Evolutionary conservation across 1,284 basidiomycete species (phyloP).

Genomic region (Rhodotorula mucilaginosa): DNA sequence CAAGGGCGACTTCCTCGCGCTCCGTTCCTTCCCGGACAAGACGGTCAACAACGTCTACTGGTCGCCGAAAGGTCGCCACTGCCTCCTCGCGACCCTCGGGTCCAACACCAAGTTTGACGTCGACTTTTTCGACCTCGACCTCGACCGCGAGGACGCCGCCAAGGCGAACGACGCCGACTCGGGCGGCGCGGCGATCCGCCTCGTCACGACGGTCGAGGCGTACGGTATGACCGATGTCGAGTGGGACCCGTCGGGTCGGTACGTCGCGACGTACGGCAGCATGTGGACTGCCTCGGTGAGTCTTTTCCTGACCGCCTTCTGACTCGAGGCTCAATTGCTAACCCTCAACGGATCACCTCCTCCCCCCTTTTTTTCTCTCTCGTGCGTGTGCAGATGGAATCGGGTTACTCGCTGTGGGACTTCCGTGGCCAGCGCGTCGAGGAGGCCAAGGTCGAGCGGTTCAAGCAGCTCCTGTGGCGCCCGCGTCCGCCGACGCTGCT

Average conservation of each 20-base stretch:
- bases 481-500: conserved; percentile 86
- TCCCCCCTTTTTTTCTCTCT: conserved; percentile 8
- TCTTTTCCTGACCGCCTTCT: conserved; percentile 31
- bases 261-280: conserved; percentile 88
- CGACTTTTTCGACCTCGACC: conserved; percentile 97
- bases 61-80: conserved; percentile 95
- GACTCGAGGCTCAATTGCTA: no score
- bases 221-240: conserved; percentile 97
- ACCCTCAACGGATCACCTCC: no score
- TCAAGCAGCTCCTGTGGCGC: conserved; percentile 99
- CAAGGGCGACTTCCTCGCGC: conserved; percentile 91
- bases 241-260: conserved; percentile 97
- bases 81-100: conserved; percentile 92
- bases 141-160: conserved; percentile 56
- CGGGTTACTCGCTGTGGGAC: conserved; percentile 96
- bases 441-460: conserved; percentile 81
- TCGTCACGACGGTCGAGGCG: conserved; percentile 82
- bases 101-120: conserved; percentile 94
- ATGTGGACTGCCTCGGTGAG: conserved; percentile 90
- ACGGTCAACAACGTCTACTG: conserved; percentile 88
- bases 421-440: conserved; percentile 90
- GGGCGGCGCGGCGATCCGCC: conserved; percentile 74
- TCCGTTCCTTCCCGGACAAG: conserved; percentile 69
- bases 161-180: conserved; percentile 53
- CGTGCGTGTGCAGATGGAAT: conserved; percentile 68